Base-by-base conservation (phyloP, 768 basidiomycete genomes). In the Mycena crocata region DNA sequence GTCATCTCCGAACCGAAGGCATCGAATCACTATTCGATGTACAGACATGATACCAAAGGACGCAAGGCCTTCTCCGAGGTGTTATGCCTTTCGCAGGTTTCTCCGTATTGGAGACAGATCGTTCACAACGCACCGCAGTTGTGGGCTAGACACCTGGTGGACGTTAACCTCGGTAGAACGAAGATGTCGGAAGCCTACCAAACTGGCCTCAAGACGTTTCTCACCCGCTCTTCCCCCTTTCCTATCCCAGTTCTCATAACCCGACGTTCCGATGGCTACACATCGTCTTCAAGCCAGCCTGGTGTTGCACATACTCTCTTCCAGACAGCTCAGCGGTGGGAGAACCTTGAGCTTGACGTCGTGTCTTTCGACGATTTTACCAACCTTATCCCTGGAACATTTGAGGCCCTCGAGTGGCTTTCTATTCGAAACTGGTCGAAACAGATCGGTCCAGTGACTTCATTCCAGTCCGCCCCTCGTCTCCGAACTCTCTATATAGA, bases 61-160 rank as follows among this genome's bases (percentile, higher is more conserved):
- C 42, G 12, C 10, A 23, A 24, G n/a, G 21, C 3, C 5, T 46
- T 31, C 19, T 35, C 2, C 1, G 57, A 42, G 17, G 37, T 58
- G 15, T 19, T 65, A 1, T 21, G 48, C 21, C 57, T 65, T 5
- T 52, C 57, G n/a, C 64, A 65, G 24, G 64, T 65, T 30, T 58
- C 39, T 39, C 15, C 57, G 5, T 46, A 54, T 34, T 65, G 64
- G 64, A 31, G 64, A 17, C 49, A 65, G 49, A 24, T 54, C 15
- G 51, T 54, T 3, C 31, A 59, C 32, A 35, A 21, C 40, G 45
- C 57, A 2, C 64, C 64, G 14, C 23, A 31, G 32, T 23, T 59
- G n/a, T 65, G 64, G 64, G 50, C 64, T 12, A 39, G 57, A 42
- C 30, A 56, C 8, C 37, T 57, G 30, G n/a, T 64, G 3, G 17